Base-by-base conservation (phyloP, 768 basidiomycete species). In the Naganishia vishniacii region DNA sequence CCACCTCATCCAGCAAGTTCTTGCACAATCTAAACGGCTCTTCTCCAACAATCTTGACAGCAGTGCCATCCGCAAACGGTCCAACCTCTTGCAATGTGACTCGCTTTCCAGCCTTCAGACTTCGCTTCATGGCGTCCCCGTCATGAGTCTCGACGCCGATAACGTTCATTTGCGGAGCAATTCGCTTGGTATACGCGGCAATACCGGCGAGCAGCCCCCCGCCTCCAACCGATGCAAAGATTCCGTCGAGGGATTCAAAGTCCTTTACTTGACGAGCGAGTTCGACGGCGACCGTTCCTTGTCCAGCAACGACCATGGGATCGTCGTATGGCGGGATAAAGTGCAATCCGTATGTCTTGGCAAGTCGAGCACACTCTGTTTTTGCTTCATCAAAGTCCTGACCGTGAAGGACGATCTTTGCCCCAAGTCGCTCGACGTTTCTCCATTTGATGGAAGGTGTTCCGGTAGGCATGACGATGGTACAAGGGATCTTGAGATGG, bases 311-410 rank as follows among this genome's bases (percentile, higher is more conserved):
- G 72, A 99, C 87, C 66, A 93, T 83, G 0, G 95, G 95, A 70
- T 99, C 89, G 71, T 99, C 95, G 76, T 93, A 99, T 0, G 95
- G 95, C 0, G 95, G 95, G 13, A 99, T 91, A 70, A 93, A 92
- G 16, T 86, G 81, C 49, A 98, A 84, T 1, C 87, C 86, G 69
- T 92, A 86, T 4, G 80, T 77, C 20, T 81, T 76, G 29, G 89
- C 89, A 40, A 99, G 84, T 25, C 91, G 85, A 1, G 88, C 85
- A 76, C 94, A 99, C 77, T 99, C 95, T 15, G 82, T 82, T 76
- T 98, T 98, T 46, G 95, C 94, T 75, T 87, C 93, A 78, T 98
- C 94, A 72, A 99, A 98, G 79, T 98, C 94, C 28, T 73, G 74
- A 12, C 95, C 95, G 74, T 92, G 86, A 5, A 97, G 82, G 59